Evolutionary conservation across 2,329 filamentous ascomycete species (phyloP), one percentile per base, ranked within the genome.

Genomic region (Ceratocystis cacaofunesta): DNA sequence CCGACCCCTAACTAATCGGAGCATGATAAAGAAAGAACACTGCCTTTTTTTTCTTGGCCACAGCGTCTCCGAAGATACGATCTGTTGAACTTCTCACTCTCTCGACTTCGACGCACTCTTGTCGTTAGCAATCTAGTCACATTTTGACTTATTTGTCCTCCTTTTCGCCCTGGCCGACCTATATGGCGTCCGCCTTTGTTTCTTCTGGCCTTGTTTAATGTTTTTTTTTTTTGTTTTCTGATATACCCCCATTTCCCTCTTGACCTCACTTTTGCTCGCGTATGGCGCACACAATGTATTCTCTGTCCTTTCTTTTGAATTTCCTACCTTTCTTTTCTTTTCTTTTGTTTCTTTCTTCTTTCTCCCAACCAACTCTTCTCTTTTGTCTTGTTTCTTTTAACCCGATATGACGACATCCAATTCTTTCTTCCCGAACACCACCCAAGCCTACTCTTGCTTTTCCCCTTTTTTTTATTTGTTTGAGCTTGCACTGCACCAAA

Each of bases 1-100:
- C 82, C 61, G 82, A 84, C 72, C 75, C 76, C 65, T 78, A 73
- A 62, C 15, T 19, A 28, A 36, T 15, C 1, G 19, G 30, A 28
- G 30, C 19, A 58, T 43, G 36, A 15, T 41, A 1, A 5, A 41
- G 36, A 15, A 41, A 41, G 10, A 41, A 41, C 36, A 4, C 36
- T 12, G 36, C 36, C 36, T 41, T 41, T 41, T 41, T 12, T 4
- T 41, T 28, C 28, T 28, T 41, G 36, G 36, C 36, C 4, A 12
- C 36, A 41, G 36, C 12, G 36, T 41, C 36, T 41, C 36, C 10
- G 36, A 15, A 41, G 36, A 41, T 41, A 41, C 36, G 10, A 12
- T 15, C 10, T 41, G 36, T 41, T 41, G 3, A 41, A 41, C 22
- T 52, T 15, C 1, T 28, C 15, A 52, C 48, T 7, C 22, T 28